Evolutionary conservation across 176 grass and related monocot species (phyloP).

Genomic region (barley (Hordeum vulgare)): MorexV3_pseudomolecules_assembly NC_058524.1:25795208-25795707

Average conservation of each 20-base stretch:
- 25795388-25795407: conserved; percentile 21
- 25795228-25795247: conserved; percentile 32
- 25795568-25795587: conserved; percentile 13
- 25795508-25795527: conserved; percentile 1
- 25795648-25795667: conserved; percentile 28
- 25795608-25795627: neutral
- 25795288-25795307: neutral
- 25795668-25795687: neutral
- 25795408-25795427: conserved; percentile 19
- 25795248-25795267: neutral
- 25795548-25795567: neutral
- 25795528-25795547: neutral
- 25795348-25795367: conserved; percentile 25
- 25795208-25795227: conserved; percentile 91
- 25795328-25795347: conserved; percentile 33
- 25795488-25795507: neutral
- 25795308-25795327: neutral
- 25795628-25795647: conserved; percentile 21
- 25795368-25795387: neutral
- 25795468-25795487: neutral
- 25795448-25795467: neutral
- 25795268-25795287: neutral
- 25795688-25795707: neutral
- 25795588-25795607: neutral
- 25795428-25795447: neutral